Evolutionary conservation across 1,139 yeast genomes (phyloP).

Genomic region (Kodamaea fungicola): DNA sequence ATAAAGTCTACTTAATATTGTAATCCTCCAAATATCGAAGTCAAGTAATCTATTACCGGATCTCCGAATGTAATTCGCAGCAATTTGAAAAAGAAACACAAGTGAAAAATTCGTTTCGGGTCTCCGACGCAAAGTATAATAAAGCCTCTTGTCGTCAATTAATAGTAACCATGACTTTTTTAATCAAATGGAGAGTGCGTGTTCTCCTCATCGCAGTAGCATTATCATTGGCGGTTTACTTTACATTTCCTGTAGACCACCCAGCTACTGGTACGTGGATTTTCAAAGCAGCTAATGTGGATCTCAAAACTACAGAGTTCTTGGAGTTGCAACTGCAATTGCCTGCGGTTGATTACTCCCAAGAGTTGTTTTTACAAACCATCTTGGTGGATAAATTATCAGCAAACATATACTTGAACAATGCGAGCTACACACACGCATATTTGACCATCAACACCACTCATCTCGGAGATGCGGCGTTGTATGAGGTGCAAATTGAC

Average conservation of each 20-base stretch:
- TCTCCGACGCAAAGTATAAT: not conserved
- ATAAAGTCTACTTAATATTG: too few species aligned
- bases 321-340: constrained; percentile 3
- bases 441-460: constrained; percentile 2
- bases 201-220: not conserved
- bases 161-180: not conserved
- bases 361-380: constrained; percentile 1
- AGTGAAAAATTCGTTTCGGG: not conserved
- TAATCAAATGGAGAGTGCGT: constrained; percentile 1
- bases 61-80: constrained; percentile 1
- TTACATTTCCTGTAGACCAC: not conserved
- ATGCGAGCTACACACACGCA: constrained; percentile 1
- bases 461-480: constrained; percentile 1
- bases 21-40: not conserved
- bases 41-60: not conserved
- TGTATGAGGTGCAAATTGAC: constrained; percentile 2
- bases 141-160: not conserved
- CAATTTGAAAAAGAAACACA: constrained; percentile 1
- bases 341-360: constrained; percentile 1
- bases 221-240: not conserved
- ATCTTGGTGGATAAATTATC: constrained; percentile 1
- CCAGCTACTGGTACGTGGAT: not conserved
- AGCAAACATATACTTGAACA: constrained; percentile 1
- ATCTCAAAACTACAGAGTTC: not conserved
- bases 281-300: not conserved